Base-by-base conservation (phyloP, 768 basidiomycete species). In the Tephrocybe sp. region DNA sequence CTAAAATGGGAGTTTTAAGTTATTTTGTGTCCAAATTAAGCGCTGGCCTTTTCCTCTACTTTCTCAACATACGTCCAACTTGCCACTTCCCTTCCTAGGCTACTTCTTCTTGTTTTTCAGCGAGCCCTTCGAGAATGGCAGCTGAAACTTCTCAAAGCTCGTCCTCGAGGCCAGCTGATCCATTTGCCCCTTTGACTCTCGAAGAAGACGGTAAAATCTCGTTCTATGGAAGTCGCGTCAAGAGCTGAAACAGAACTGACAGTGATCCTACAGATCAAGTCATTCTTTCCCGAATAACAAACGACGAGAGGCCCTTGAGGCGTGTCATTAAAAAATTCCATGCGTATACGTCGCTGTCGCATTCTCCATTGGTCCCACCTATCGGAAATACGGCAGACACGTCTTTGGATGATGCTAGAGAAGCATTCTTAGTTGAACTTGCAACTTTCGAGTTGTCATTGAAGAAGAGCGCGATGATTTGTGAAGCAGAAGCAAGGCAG, bases 261-360 rank as follows among this genome's bases (percentile, higher is more conserved):
- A 63, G 60, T 50, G 53, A 48, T 59, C 32, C 48, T 50, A 49
- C 58, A 92, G 91, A 93, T 69, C 78, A 80, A 48, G 83, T 92
- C 58, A 89, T 91, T 42, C 83, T 87, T 61, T 78, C 85, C 1
- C 82, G 91, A 46, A 90, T 92, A 56, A 84, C 83, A 16, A 87
- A 91, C 62, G 89, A 92, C 58, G 89, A 92, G 67, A 81, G 87
- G 12, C 81, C 83, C 19, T 73, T 93, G 22, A 82, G 85, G 33
- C 82, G 89, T 39, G 79, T 92, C 31, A 81, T 89, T 51, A 89
- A 89, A 71, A 88, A 86, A 64, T 92, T 91, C 63, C 85, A 89
- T 71, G 77, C 71, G 53, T 91, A 90, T 57, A 76, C 82, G 14
- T 73, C 82, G 4, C 70, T 83, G 4, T 78, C 82, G 14, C 74